These are phyloP conservation scores for Globisporangium nunn DNA, from an alignment of 352 stramenopile species.

Conservation along the genomic window DNA sequence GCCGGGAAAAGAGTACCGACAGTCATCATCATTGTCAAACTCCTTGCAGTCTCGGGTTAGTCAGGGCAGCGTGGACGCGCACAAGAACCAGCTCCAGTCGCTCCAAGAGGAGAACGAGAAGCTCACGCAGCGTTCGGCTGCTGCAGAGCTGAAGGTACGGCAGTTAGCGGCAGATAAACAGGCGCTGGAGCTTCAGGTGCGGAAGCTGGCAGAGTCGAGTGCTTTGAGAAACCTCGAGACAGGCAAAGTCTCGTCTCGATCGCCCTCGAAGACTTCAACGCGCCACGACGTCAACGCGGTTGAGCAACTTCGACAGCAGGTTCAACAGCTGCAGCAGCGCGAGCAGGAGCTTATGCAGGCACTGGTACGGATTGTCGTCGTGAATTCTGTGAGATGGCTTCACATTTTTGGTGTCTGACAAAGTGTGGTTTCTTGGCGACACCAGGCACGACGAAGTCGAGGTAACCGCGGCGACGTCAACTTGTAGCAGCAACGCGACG, in stretches of 20 bases:
- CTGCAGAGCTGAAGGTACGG: conserved; percentile 21
- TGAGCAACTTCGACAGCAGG: conserved; percentile 41
- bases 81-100: conserved; percentile 43
- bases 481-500: neutral
- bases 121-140: conserved; percentile 21
- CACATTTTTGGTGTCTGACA: neutral
- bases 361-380: conserved; percentile 27
- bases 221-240: neutral
- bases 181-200: conserved; percentile 20
- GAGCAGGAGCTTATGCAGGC: conserved; percentile 82
- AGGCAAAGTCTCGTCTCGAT: neutral
- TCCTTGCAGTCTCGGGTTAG: neutral
- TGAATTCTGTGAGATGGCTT: neutral
- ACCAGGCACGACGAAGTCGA: conserved; percentile 45
- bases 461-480: conserved; percentile 26
- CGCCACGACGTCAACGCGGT: conserved; percentile 1
- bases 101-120: conserved; percentile 67
- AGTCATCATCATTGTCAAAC: conserved; percentile 3
- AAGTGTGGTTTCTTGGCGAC: neutral
- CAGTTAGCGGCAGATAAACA: conserved; percentile 47
- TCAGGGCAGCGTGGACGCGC: conserved; percentile 18
- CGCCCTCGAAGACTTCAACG: conserved; percentile 12
- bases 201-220: neutral
- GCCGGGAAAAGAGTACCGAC: conserved; percentile 7
- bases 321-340: conserved; percentile 64